A percentile compares a stretch with the other conserved stretches of the same genome.
phyloP scores from a whole-genome alignment of 1,139 yeast species.

The Magnusiomyces fungicola region DNA sequence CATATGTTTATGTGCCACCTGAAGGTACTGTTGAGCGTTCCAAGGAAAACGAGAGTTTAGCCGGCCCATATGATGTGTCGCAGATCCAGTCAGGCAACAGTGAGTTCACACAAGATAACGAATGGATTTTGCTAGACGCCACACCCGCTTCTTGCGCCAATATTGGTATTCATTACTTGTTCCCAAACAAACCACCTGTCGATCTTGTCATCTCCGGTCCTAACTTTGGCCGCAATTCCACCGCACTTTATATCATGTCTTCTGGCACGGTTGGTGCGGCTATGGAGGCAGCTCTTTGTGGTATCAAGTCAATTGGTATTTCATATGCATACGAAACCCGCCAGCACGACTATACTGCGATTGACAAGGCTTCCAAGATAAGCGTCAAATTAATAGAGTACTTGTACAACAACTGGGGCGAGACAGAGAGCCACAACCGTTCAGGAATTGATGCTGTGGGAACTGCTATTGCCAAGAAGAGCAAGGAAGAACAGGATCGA shows the following conservation, averaged over 20 bases:
- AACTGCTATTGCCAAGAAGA: background rate
- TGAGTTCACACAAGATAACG: conserved; percentile 42
- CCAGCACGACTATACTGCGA: conserved; percentile 45
- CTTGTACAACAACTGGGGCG: conserved; percentile 52
- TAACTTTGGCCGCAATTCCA: conserved; percentile 86
- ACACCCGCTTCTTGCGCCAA: conserved; percentile 97
- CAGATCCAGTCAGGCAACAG: too few species aligned
- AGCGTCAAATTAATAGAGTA: conserved; percentile 56
- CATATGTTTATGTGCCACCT: conserved; percentile 40
- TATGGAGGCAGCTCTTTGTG: conserved; percentile 84
- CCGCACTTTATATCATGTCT: conserved; percentile 82
- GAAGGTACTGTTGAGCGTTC: background rate
- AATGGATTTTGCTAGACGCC: conserved; percentile 83
- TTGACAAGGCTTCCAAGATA: conserved; percentile 60
- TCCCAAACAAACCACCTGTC: conserved; percentile 47
- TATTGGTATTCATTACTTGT: conserved; percentile 73
- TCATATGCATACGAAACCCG: conserved; percentile 67
- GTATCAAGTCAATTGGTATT: conserved; percentile 66
- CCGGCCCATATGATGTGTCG: conserved; percentile 58
- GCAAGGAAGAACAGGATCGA: background rate
- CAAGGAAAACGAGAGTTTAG: conserved; percentile 19
- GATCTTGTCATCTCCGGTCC: conserved; percentile 93
- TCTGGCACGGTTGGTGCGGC: conserved; percentile 99
- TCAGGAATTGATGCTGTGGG: background rate
- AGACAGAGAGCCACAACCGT: conserved; percentile 1